These are phyloP conservation scores for Maudiozyma barnettii DNA, from an alignment of 805 yeast species.

Conservation along the genomic window DNA sequence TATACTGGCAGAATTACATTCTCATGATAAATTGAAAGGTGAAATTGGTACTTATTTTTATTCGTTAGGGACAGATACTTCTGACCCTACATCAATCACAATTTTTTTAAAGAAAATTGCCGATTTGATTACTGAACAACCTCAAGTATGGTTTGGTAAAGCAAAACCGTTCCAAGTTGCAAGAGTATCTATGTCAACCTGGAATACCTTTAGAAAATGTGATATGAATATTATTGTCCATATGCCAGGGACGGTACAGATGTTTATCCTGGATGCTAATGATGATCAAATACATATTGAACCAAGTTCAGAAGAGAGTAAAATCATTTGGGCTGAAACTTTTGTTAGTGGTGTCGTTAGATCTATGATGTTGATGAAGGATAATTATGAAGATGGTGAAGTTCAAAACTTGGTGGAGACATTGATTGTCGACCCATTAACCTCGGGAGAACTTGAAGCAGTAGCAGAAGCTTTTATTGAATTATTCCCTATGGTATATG, in stretches of 20 bases:
- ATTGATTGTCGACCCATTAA: slow-evolving; percentile 70
- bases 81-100: slow-evolving; percentile 69
- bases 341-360: slow-evolving; percentile 60
- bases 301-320: slow-evolving; percentile 40
- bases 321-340: slow-evolving; percentile 46
- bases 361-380: slow-evolving; percentile 37
- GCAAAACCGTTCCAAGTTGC: slow-evolving; percentile 59
- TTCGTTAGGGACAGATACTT: slow-evolving; percentile 66
- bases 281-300: slow-evolving; percentile 23
- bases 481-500: slow-evolving; percentile 26
- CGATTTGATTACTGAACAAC: slow-evolving; percentile 47
- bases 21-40: slow-evolving; percentile 34
- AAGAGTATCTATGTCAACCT: slow-evolving; percentile 60
- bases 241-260: slow-evolving; percentile 65
- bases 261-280: slow-evolving; percentile 28
- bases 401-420: slow-evolving; percentile 70
- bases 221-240: slow-evolving; percentile 67
- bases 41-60: slow-evolving; percentile 65
- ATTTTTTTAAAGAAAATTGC: slow-evolving; percentile 63
- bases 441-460: slow-evolving; percentile 26
- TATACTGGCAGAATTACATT: slow-evolving; percentile 18
- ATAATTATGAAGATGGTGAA: slow-evolving; percentile 56
- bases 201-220: slow-evolving; percentile 49
- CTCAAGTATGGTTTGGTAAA: slow-evolving; percentile 77
- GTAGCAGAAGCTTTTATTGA: slow-evolving; percentile 25